A percentile compares a stretch with the other conserved stretches of the same genome.
Evolutionary conservation across 371 early-diverging fungal genomes (phyloP).

Genomic region (Gilbertella persicaria): DNA sequence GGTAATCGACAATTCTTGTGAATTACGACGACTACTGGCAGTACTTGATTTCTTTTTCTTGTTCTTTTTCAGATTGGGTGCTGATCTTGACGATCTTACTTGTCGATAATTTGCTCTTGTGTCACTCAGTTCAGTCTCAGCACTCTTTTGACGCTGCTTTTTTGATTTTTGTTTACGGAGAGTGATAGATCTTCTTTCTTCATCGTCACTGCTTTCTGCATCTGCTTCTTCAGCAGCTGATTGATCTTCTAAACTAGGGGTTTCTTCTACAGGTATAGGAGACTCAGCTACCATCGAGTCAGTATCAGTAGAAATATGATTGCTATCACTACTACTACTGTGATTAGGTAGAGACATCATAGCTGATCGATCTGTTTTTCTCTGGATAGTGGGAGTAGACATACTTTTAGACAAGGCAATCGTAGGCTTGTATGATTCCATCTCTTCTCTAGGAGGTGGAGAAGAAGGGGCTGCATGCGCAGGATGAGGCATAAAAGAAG

Average conservation of each 20-base stretch:
- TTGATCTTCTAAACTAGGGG: neutral
- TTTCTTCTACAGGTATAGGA: neutral
- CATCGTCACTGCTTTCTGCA: slow-evolving; percentile 14
- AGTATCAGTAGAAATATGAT: slow-evolving; percentile 1
- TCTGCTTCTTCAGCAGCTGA: slow-evolving; percentile 11
- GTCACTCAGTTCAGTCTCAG: neutral
- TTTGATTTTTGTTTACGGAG: slow-evolving; percentile 12
- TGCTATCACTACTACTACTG: slow-evolving; percentile 6
- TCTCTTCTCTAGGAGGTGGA: slow-evolving; percentile 1
- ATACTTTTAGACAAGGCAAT: neutral
- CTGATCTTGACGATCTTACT: slow-evolving; percentile 31
- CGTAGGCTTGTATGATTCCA: neutral
- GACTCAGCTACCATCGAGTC: neutral
- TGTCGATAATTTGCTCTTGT: slow-evolving; percentile 6
- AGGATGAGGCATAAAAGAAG: slow-evolving; percentile 12
- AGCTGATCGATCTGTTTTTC: neutral
- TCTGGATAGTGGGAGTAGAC: neutral
- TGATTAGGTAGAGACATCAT: slow-evolving; percentile 2
- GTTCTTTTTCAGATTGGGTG: slow-evolving; percentile 42
- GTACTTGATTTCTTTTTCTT: slow-evolving; percentile 20
- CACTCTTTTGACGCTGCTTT: slow-evolving; percentile 7
- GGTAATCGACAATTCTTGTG: slow-evolving; percentile 15
- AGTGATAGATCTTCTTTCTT: slow-evolving; percentile 7
- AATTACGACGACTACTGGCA: slow-evolving; percentile 8
- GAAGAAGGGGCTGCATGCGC: slow-evolving; percentile 1